A percentile compares a stretch with the other conserved stretches of the same genome.
These are phyloP conservation scores for Leptographium galeiforme DNA, from an alignment of 2,329 filamentous ascomycete genomes.

Conservation along the genomic window DNA sequence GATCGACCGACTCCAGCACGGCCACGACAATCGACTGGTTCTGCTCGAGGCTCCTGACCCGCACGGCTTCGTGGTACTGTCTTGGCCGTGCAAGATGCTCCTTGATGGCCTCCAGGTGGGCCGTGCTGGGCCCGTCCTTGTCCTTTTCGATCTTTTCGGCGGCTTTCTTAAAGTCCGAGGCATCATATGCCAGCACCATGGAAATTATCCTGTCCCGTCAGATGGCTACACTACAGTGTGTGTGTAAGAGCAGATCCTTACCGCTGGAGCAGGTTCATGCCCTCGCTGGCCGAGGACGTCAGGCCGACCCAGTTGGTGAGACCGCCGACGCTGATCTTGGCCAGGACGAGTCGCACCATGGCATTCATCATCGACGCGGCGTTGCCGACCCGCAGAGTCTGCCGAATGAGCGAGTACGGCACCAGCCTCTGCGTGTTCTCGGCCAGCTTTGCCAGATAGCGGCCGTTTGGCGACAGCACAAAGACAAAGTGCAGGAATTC, in stretches of 20 bases:
- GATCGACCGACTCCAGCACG: slow-evolving; percentile 45
- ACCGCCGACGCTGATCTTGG: slow-evolving; percentile 63
- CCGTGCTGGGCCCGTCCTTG: slow-evolving; percentile 43
- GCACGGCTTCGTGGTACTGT: slow-evolving; percentile 43
- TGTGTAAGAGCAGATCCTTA: slow-evolving; percentile 9
- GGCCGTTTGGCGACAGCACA: slow-evolving; percentile 60
- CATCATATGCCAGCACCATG: slow-evolving; percentile 60
- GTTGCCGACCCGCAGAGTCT: slow-evolving; percentile 64
- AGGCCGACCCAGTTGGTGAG: slow-evolving; percentile 70
- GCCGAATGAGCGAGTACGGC: slow-evolving; percentile 58
- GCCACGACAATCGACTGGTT: slow-evolving; percentile 49
- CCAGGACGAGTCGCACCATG: slow-evolving; percentile 57
- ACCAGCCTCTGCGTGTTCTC: slow-evolving; percentile 57
- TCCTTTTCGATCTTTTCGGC: slow-evolving; percentile 50
- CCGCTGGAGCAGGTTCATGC: slow-evolving; percentile 66
- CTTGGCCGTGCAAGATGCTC: slow-evolving; percentile 39
- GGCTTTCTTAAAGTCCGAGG: slow-evolving; percentile 52
- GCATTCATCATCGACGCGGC: slow-evolving; percentile 70
- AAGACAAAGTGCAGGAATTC: slow-evolving; percentile 63
- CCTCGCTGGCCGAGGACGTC: slow-evolving; percentile 57
- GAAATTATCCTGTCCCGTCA: slow-evolving; percentile 48
- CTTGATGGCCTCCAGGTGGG: slow-evolving; percentile 47
- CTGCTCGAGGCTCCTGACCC: slow-evolving; percentile 38
- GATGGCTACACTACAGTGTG: slow-evolving; percentile 1
- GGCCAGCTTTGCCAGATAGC: slow-evolving; percentile 57